phyloP scores from a whole-genome alignment of 1,284 basidiomycete genomes.

The Ceratobasidium theobromae region DNA sequence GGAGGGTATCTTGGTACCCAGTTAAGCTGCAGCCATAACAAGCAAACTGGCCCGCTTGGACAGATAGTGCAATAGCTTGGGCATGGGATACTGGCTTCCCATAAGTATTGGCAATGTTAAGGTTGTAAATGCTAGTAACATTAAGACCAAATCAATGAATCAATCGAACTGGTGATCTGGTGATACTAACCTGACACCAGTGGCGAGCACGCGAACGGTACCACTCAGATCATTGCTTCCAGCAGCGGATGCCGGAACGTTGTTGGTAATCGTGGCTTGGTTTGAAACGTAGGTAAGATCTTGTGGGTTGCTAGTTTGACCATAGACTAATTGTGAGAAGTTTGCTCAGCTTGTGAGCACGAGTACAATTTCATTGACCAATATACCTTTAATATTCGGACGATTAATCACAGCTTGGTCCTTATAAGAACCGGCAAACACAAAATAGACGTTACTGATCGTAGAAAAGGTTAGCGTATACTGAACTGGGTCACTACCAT shows the following conservation, averaged over 20 bases:
- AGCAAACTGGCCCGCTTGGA: conserved; percentile 34
- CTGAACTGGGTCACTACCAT: not conserved
- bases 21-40: conserved; percentile 35
- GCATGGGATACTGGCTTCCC: conserved; percentile 31
- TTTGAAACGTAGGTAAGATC: conserved; percentile 27
- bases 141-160: no score
- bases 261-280: conserved; percentile 36
- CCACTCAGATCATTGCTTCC: conserved; percentile 34
- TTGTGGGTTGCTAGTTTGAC: conserved; percentile 18
- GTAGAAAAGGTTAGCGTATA: not conserved
- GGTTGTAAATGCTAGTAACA: conserved; percentile 35
- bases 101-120: conserved; percentile 37
- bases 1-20: conserved; percentile 37
- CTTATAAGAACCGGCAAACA: conserved; percentile 36
- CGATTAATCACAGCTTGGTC: conserved; percentile 31
- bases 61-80: conserved; percentile 37
- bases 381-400: conserved; percentile 31
- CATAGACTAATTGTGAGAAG: conserved; percentile 12
- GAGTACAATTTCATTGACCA: not conserved
- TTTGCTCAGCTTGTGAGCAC: not conserved
- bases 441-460: conserved; percentile 32
- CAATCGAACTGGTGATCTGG: no score
- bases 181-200: conserved; percentile 34
- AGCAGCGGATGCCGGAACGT: conserved; percentile 29
- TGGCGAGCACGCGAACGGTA: conserved; percentile 16